Percentiles rank a stretch among this genome's conserved stretches.
These are phyloP conservation scores for Senna siamea DNA, from an alignment of 306 rosid genomes.

Conservation along the genomic window DNA sequence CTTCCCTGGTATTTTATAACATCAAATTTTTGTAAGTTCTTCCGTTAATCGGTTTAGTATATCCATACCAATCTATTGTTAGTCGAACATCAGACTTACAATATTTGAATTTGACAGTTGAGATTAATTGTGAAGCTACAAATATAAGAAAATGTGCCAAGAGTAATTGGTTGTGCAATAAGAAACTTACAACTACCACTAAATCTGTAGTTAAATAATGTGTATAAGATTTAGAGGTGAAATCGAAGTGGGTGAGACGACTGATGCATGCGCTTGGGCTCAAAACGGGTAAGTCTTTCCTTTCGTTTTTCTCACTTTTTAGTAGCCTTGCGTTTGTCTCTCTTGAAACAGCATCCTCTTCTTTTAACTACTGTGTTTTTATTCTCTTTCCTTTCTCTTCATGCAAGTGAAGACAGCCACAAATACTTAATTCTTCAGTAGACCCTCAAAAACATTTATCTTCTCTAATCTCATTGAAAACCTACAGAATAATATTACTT, in stretches of 20 bases:
- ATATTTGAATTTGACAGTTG: too few species aligned
- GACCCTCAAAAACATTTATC: constrained; percentile 83
- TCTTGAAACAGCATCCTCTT: constrained; percentile 3
- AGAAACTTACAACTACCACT: too few species aligned
- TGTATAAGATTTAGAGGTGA: too few species aligned
- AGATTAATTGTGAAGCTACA: too few species aligned
- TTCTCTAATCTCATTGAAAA: constrained; percentile 96
- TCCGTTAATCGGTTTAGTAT: background rate
- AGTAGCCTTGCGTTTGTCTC: background rate
- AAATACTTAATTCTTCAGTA: constrained; percentile 80
- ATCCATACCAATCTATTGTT: background rate
- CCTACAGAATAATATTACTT: constrained; percentile 53
- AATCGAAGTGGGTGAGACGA: background rate
- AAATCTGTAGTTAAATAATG: too few species aligned
- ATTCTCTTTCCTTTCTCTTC: background rate
- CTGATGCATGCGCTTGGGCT: background rate
- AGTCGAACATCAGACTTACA: too few species aligned
- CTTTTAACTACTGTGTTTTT: background rate
- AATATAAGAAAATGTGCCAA: background rate
- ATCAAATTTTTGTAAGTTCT: background rate
- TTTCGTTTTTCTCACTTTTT: background rate
- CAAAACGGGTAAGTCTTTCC: background rate
- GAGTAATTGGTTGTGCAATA: background rate
- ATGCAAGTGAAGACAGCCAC: constrained; percentile 62
- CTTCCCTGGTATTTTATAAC: background rate